phyloP scores from a whole-genome alignment of 2,329 filamentous ascomycete genomes.

The Penicillium sumatraense region DNA sequence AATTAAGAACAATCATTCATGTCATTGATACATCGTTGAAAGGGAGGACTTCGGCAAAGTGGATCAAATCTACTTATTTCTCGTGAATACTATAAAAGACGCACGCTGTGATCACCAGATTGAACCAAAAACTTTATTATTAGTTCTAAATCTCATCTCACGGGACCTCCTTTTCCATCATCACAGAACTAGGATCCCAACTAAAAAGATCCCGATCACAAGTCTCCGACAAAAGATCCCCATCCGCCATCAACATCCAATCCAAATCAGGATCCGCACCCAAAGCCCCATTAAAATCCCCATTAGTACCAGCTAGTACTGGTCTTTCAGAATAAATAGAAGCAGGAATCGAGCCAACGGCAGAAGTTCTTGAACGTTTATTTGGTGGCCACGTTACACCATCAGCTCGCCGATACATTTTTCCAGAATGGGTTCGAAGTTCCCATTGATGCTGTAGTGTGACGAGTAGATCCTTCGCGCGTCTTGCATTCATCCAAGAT shows the following conservation, averaged over 20 bases:
- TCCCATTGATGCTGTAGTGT: conserved; percentile 18
- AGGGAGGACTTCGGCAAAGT: too few species aligned
- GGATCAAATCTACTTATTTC: too few species aligned
- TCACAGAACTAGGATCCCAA: not conserved
- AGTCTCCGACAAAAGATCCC: not conserved
- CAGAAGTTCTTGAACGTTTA: not conserved
- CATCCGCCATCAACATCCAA: conserved; percentile 1
- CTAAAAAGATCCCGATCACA: conserved; percentile 2
- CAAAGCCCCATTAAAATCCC: not conserved
- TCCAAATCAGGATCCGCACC: not conserved
- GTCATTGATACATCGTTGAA: too few species aligned
- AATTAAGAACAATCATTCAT: too few species aligned
- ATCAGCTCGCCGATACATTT: not conserved
- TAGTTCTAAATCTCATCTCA: not conserved
- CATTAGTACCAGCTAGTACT: not conserved
- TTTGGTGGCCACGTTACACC: not conserved
- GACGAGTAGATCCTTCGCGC: conserved; percentile 17
- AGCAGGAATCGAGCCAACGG: not conserved
- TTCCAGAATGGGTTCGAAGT: conserved; percentile 1
- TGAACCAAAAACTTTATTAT: not conserved
- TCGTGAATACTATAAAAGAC: too few species aligned
- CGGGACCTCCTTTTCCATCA: not conserved
- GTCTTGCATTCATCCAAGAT: conserved; percentile 19
- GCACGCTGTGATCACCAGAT: too few species aligned
- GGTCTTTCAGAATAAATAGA: not conserved